phyloP scores from a whole-genome alignment of 345 rosid genomes.

The Aegle marmelos region DNA sequence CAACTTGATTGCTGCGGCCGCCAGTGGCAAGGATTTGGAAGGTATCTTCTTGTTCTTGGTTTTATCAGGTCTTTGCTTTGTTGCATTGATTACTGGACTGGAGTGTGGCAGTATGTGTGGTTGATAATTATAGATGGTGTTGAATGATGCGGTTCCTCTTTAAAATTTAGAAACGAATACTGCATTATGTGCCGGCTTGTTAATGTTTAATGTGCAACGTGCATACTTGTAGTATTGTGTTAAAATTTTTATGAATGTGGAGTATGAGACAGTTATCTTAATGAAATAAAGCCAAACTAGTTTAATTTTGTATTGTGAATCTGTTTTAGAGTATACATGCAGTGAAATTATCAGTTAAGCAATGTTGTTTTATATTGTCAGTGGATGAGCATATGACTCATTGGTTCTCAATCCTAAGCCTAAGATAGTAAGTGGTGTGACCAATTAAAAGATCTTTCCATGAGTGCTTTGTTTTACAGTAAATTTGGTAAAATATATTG shows the following conservation, averaged over 20 bases:
- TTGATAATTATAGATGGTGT: background rate
- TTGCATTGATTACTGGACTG: background rate
- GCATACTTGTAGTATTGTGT: background rate
- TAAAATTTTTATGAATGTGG: background rate
- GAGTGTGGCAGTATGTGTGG: background rate
- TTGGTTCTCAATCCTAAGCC: background rate
- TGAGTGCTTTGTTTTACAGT: background rate
- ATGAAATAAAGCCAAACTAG: background rate
- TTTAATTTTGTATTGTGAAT: background rate
- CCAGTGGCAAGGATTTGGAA: slow-evolving; percentile 98
- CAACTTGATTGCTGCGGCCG: slow-evolving; percentile 86
- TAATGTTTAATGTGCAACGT: background rate
- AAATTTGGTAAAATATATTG: background rate
- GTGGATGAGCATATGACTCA: background rate
- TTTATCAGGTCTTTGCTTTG: background rate
- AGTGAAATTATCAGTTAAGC: background rate
- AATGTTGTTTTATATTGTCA: background rate
- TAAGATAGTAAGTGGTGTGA: background rate
- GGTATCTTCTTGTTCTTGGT: slow-evolving; percentile 39
- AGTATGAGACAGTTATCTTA: background rate
- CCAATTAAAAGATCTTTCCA: background rate
- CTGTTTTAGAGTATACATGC: background rate
- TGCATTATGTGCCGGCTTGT: background rate
- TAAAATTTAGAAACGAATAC: background rate
- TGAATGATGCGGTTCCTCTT: background rate